Evolutionary conservation across 495 filamentous ascomycete species (phyloP), one percentile per base, ranked within the genome.

Genomic region (Xylaria palmicola): DNA sequence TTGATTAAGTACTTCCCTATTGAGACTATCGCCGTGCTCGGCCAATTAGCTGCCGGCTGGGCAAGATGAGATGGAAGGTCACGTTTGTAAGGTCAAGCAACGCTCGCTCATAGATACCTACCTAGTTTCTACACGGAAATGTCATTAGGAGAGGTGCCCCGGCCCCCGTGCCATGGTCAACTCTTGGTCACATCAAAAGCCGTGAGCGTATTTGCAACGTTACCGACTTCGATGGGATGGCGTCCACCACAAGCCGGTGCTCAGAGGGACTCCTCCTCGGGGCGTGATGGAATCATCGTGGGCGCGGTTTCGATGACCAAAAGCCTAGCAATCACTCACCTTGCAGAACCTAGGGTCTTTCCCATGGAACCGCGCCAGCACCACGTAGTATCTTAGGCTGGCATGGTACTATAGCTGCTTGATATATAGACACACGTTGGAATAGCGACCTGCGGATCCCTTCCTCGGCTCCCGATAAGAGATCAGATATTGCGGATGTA

Each of bases 1-100:
- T 60, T 41, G 57, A 60, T 60, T 52, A 60, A 37, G 26, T 59
- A 44, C 37, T 60, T 60, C 57, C 57, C 52, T 26, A 43, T 60
- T 52, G 4, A 37, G 57, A 22, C 17, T 52, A 34, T 52, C n/a
- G 43, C 36, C 56, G 45, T 45, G 8, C 47, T 43, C 9, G 26
- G 45, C 56, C 56, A 59, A 32, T 50, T 10, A 59, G 19, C 19
- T 49, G 15, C 48, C 26, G 37, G 47, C 45, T 51, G 5, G 45
- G 36, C 54, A 30, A 29, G 36, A 51, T 52, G 55, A 48, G 37
- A 32, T 41, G 27, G 27, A 34, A 52, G 34, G 57, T 60, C 57
- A 60, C 57, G 47, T 48, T 13, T 52, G n/a, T 39, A 37, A 41
- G 22, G 9, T 32, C 26, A 48, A 50, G 15, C 6, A 29, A 55